Evolutionary conservation across 2,329 filamentous ascomycete genomes (phyloP).

Genomic region (Domatiomyces globalis): DNA sequence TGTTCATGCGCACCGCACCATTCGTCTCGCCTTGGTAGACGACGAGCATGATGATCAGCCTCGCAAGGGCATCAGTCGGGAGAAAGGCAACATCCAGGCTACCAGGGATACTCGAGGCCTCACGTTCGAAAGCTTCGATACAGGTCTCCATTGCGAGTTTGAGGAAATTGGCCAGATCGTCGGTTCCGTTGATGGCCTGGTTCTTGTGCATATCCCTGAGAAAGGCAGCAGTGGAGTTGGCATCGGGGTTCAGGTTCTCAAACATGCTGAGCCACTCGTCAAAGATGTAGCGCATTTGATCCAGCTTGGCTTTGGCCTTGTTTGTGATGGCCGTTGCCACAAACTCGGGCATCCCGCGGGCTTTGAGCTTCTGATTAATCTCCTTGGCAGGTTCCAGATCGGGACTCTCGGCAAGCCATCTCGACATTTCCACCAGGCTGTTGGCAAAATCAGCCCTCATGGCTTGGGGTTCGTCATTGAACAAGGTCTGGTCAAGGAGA

Average conservation of each 20-base stretch:
- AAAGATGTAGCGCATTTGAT: conserved; percentile 89
- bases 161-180: conserved; percentile 68
- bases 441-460: conserved; percentile 74
- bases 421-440: conserved; percentile 66
- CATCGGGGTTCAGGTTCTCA: conserved; percentile 61
- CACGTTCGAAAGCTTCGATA: conserved; percentile 62
- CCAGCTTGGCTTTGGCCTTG: conserved; percentile 47
- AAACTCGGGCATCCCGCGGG: conserved; percentile 43
- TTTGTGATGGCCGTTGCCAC: conserved; percentile 41
- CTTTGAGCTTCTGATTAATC: conserved; percentile 51
- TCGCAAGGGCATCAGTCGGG: conserved; percentile 67
- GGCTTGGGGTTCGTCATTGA: conserved; percentile 62
- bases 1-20: conserved; percentile 45
- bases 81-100: conserved; percentile 47
- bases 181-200: conserved; percentile 56
- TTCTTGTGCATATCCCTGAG: conserved; percentile 68
- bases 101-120: conserved; percentile 46
- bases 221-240: conserved; percentile 60
- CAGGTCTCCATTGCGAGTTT: conserved; percentile 68
- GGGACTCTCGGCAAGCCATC: conserved; percentile 65
- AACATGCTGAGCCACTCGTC: conserved; percentile 84
- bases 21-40: conserved; percentile 52
- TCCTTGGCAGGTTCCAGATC: conserved; percentile 51
- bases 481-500: conserved; percentile 62
- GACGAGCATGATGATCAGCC: conserved; percentile 62